Evolutionary conservation across 768 basidiomycete genomes (phyloP), one percentile per base, ranked within the genome.

Genomic region (Termitomyces eurrhizus): DNA sequence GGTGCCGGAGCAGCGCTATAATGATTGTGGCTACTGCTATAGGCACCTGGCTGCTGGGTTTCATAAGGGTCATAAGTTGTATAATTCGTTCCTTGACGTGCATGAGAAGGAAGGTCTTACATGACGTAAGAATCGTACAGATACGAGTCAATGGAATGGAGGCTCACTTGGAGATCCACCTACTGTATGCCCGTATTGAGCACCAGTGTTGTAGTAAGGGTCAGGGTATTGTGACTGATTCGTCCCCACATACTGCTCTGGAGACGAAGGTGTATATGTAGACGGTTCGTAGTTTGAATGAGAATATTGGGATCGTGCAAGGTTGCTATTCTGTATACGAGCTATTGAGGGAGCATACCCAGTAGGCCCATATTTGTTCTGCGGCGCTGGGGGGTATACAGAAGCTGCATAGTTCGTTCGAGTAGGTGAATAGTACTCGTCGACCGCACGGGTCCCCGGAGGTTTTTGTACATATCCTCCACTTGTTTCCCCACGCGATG

Each of bases 391-490:
- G 21, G 83, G 76, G 66, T 80, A 79, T 2, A 75, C 70, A n/a
- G 68, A 62, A 58, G 65, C 60, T 63, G 64, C 36, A 62, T 69
- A 56, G 35, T 70, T 63, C 58, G 65, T 62, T 50, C 68, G 72
- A 18, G 77, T 67, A 24, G 76, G 59, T 36, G 79, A 73, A 67
- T 92, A 89, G 62, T 90, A 92, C 24, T 89, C 88, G 66, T 93
- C 91, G 7, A 92, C 78, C 5, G 92, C 84, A 46, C 89, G 83
- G 44, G 83, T 80, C 2, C 91, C 91, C 16, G 76, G 71, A 5
- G 86, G 74, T 24, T 80, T 89, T 62, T 83, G 86, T 2, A 83
- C 77, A 69, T 93, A 93, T 7, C 89, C 89, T 57, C 77, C 78
- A n/a, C 77, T 74, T 9, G 76, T 69, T 50, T 64, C 70, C 32